A percentile compares a stretch with the other conserved stretches of the same genome.
phyloP scores from a whole-genome alignment of 768 basidiomycete species.

The Paxillus rubicundulus region DNA sequence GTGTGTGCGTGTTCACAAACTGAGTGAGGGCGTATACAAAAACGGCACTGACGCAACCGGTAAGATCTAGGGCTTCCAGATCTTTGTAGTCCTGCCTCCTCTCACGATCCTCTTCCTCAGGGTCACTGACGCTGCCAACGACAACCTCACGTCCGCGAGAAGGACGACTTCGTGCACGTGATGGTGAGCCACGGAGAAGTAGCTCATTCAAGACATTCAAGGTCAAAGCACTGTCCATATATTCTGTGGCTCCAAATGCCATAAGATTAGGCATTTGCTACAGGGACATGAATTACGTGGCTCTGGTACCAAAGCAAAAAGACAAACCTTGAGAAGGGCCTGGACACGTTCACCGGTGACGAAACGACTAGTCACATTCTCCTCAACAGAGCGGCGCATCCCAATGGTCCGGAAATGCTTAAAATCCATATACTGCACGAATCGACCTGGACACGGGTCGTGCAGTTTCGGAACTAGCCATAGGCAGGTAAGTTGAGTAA shows the following conservation, averaged over 20 bases:
- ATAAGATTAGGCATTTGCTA: conserved; percentile 87
- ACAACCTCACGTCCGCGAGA: conserved; percentile 59
- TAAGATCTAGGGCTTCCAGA: conserved; percentile 87
- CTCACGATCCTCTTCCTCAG: conserved; percentile 76
- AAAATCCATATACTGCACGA: conserved; percentile 87
- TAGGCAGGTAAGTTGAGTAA: conserved; percentile 7
- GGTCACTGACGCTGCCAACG: conserved; percentile 48
- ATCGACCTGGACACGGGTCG: conserved; percentile 74
- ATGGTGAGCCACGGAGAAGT: conserved; percentile 78
- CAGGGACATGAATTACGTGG: conserved; percentile 4
- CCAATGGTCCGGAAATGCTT: conserved; percentile 97
- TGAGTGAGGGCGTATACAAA: conserved; percentile 85
- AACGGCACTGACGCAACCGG: conserved; percentile 89
- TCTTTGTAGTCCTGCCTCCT: conserved; percentile 71
- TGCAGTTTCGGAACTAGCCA: conserved; percentile 60
- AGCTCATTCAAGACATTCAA: conserved; percentile 84
- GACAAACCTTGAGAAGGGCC: conserved; percentile 68
- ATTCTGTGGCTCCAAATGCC: conserved; percentile 95
- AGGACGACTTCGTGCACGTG: conserved; percentile 66
- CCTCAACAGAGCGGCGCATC: conserved; percentile 88
- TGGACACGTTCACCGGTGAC: conserved; percentile 88
- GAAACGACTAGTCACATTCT: conserved; percentile 85
- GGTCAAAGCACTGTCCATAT: conserved; percentile 93
- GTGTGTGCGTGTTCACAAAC: conserved; percentile 70
- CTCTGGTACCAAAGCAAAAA: neutral